These are phyloP conservation scores for Dalbergia oliveri DNA, from an alignment of 306 rosid genomes.

Conservation along the genomic window DNA sequence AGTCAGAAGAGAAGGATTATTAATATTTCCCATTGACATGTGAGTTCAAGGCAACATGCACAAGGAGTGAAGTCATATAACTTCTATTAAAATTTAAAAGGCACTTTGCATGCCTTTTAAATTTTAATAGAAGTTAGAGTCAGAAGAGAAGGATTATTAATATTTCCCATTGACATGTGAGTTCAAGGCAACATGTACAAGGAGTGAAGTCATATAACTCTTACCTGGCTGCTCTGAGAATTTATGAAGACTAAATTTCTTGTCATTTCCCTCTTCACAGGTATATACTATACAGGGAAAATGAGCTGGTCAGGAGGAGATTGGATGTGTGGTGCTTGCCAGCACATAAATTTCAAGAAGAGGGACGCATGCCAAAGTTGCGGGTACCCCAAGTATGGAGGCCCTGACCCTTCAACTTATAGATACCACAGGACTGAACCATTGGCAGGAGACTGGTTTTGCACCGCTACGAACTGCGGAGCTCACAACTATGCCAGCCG, in stretches of 20 bases:
- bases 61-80: too few species aligned
- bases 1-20: too few species aligned
- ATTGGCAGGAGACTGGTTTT: slow-evolving; percentile 95
- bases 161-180: slow-evolving; percentile 34
- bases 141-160: slow-evolving; percentile 24
- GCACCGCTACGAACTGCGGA: slow-evolving; percentile 73
- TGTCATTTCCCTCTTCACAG: slow-evolving; percentile 13
- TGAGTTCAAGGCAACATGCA: too few species aligned
- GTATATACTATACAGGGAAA: slow-evolving; percentile 46
- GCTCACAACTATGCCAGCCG: slow-evolving; percentile 97
- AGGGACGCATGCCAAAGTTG: slow-evolving; percentile 88
- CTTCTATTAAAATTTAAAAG: too few species aligned
- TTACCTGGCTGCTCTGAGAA: slow-evolving; percentile 32
- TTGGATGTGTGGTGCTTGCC: slow-evolving; percentile 95
- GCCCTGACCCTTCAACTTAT: slow-evolving; percentile 85
- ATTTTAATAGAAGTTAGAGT: slow-evolving; percentile 17
- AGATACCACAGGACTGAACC: slow-evolving; percentile 70
- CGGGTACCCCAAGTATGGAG: slow-evolving; percentile 88
- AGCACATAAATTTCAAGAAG: slow-evolving; percentile 87
- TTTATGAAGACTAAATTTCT: slow-evolving; percentile 27
- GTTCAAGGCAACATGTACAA: slow-evolving; percentile 32
- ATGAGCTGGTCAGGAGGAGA: slow-evolving; percentile 98
- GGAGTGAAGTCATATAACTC: background rate
- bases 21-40: too few species aligned
- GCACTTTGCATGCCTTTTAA: slow-evolving; percentile 34